Base-by-base conservation (phyloP, 768 basidiomycete genomes). In the Cystofilobasidium capitatum region DNA sequence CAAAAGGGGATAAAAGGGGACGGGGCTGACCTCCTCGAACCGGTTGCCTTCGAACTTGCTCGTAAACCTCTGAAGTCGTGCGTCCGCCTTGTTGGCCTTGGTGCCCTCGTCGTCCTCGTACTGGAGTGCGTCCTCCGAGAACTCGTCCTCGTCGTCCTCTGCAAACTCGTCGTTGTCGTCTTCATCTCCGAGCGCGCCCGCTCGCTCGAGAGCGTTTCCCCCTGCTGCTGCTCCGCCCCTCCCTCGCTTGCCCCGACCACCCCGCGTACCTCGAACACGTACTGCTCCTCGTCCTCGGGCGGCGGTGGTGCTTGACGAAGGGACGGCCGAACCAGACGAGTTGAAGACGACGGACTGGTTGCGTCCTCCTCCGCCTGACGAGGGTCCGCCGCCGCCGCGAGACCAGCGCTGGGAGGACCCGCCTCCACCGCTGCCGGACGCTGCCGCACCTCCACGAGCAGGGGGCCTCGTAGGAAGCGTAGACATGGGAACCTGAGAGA, bases 41-140 rank as follows among this genome's bases (percentile, higher is more conserved):
- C 73, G 62, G 59, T 78, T 79, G 16, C 75, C 78, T 16, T 73
- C 87, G 58, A 78, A 81, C 75, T 85, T 86, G 60, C 39, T 63
- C 22, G 44, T 63, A 33, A 68, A 68, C 20, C 66, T n/a, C 35
- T 57, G 55, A 36, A 58, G 58, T 4, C 65, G 58, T 6, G 65
- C 65, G 17, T 66, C 57, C 8, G 65, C 65, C 58, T 66, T 66
- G n/a, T 33, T 31, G 51, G 31, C 51, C 29, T 55, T 55, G 29
- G 51, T 55, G 29, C 20, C 51, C 20, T 55, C 51, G 51, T 6
- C 31, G 14, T 55, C 51, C 14, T 55, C 39, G 17, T 17, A 10
- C 44, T 36, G 24, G 22, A 20, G 4, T 29, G n/a, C 13, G 20
- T 7, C 22, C 17, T 22, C 29, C 13, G 22, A 12, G 14, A 36